Percentiles rank a stretch among this genome's conserved stretches.
Evolutionary conservation across 345 rosid species (phyloP).

Genomic region (Populus deltoides): DNA sequence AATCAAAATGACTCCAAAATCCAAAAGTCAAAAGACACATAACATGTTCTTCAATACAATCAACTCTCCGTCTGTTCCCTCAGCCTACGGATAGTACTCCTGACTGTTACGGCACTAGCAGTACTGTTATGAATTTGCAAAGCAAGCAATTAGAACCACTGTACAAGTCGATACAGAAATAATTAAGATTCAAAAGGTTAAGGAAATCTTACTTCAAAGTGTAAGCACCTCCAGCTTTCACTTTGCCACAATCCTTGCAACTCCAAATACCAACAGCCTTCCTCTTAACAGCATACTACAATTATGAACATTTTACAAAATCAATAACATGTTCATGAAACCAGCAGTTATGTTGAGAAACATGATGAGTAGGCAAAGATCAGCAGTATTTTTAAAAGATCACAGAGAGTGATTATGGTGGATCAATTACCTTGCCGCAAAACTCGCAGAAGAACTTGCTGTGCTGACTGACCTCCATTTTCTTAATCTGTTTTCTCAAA

Average conservation of each 20-base stretch:
- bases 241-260: constrained; percentile 96
- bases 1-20: not conserved
- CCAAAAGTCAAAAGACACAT: not conserved
- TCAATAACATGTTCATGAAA: not conserved
- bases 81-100: constrained; percentile 90
- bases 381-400: not conserved
- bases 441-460: constrained; percentile 82
- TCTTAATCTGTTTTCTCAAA: constrained; percentile 77
- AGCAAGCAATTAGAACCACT: not conserved
- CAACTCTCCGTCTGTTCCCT: constrained; percentile 91
- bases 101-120: constrained; percentile 81
- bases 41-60: not conserved
- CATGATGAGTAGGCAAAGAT: not conserved
- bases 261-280: constrained; percentile 97
- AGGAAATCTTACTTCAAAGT: constrained; percentile 63
- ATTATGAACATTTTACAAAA: not conserved
- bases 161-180: not conserved
- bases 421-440: constrained; percentile 61
- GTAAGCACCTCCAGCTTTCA: constrained; percentile 94
- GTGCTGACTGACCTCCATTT: constrained; percentile 79
- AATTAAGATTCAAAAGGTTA: not conserved
- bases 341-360: not conserved
- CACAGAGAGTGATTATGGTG: not conserved
- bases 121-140: constrained; percentile 42
- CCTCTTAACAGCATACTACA: constrained; percentile 84